A percentile compares a stretch with the other conserved stretches of the same genome.
Conservation (phyloP, 768 basidiomycete genomes). For the Tylopilus cervinicoccineus region DNA sequence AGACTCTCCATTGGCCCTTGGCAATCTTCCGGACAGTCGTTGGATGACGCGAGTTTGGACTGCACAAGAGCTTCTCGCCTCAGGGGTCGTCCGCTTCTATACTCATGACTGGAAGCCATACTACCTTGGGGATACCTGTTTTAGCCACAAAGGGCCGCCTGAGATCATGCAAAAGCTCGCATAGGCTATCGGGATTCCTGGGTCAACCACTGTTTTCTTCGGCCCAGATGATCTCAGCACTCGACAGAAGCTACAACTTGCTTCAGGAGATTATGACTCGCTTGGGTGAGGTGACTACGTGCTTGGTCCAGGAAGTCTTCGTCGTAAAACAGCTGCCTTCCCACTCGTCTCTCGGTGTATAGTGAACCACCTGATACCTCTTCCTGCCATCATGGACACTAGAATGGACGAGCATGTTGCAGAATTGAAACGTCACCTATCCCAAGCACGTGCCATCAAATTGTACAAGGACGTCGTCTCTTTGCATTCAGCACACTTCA, state of each 20-base stretch:
- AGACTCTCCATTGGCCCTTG: not conserved
- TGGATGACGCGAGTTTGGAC: constrained; percentile 19
- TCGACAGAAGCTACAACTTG: constrained; percentile 9
- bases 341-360: not conserved
- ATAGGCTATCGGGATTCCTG: constrained; percentile 4
- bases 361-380: not conserved
- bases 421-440: not conserved
- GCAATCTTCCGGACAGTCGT: not conserved
- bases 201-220: not conserved
- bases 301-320: constrained; percentile 12
- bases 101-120: constrained; percentile 8
- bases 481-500: not conserved
- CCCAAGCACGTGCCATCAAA: not conserved
- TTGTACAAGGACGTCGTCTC: not conserved
- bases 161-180: constrained; percentile 11
- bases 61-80: constrained; percentile 14
- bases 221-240: constrained; percentile 4
- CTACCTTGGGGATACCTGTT: constrained; percentile 1
- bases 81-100: constrained; percentile 10
- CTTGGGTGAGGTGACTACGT: constrained; percentile 5
- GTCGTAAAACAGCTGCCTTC: constrained; percentile 13
- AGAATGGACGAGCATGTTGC: not conserved
- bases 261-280: constrained; percentile 13
- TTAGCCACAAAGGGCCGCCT: constrained; percentile 4
- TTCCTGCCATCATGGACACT: not conserved